Percentiles rank a stretch among this genome's conserved stretches.
Evolutionary conservation across 129 eudicot species (phyloP).

Genomic region (Flaveria ramosissima): DNA sequence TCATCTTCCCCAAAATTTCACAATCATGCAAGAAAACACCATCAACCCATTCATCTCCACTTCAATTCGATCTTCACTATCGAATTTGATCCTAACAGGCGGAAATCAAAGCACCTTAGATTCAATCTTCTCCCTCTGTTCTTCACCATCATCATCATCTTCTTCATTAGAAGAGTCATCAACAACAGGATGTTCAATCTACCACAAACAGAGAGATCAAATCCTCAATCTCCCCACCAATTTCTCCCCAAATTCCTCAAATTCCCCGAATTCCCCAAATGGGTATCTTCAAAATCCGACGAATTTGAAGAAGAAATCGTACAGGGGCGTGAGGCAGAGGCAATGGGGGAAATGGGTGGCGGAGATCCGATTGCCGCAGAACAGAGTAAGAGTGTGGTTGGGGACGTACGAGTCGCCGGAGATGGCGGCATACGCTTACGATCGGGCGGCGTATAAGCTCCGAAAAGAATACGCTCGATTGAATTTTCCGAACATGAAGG

Average conservation of each 20-base stretch:
- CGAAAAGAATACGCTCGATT: constrained; percentile 87
- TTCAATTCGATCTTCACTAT: constrained; percentile 51
- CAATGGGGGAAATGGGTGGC: constrained; percentile 99
- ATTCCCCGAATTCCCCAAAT: neutral
- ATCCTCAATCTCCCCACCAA: constrained; percentile 46
- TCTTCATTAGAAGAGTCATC: constrained; percentile 11
- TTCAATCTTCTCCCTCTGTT: constrained; percentile 60
- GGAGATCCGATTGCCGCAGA: constrained; percentile 84
- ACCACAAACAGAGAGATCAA: constrained; percentile 65
- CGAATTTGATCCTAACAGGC: constrained; percentile 65
- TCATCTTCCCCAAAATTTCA: neutral
- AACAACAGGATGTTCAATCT: constrained; percentile 66
- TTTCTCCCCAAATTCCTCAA: neutral
- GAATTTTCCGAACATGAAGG: constrained; percentile 63
- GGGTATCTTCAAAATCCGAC: neutral
- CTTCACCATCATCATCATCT: constrained; percentile 27
- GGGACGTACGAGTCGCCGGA: constrained; percentile 94
- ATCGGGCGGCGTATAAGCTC: constrained; percentile 90
- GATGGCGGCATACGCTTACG: constrained; percentile 94
- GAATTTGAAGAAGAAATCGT: constrained; percentile 50
- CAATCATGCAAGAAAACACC: constrained; percentile 48
- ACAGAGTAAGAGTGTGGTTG: constrained; percentile 88
- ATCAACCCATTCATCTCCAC: constrained; percentile 17
- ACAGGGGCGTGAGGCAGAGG: constrained; percentile 95
- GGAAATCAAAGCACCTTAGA: constrained; percentile 71